These are phyloP conservation scores for Boechera stricta DNA, from an alignment of 345 rosid genomes.

Conservation along the genomic window DNA sequence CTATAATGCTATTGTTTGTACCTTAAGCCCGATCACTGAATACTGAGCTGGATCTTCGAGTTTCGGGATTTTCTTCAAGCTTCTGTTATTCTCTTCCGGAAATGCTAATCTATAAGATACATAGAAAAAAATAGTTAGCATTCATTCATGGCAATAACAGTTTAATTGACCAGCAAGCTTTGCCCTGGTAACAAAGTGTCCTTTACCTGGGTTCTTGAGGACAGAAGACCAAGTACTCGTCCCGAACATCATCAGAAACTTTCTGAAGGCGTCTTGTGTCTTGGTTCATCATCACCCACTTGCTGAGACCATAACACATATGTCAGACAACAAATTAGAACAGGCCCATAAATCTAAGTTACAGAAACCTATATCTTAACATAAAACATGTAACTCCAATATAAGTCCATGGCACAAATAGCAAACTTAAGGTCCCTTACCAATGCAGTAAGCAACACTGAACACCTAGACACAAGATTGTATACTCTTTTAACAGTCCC, in stretches of 20 bases:
- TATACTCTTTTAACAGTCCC: too few species aligned
- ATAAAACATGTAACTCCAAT: slow-evolving; percentile 9
- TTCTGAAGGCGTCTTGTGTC: slow-evolving; percentile 94
- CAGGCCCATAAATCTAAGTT: slow-evolving; percentile 1
- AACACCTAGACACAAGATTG: not conserved
- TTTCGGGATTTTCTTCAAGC: slow-evolving; percentile 77
- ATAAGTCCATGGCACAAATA: not conserved
- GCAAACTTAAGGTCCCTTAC: not conserved
- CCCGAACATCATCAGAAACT: slow-evolving; percentile 85
- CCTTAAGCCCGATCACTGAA: slow-evolving; percentile 71
- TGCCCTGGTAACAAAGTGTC: not conserved
- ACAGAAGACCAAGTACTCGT: slow-evolving; percentile 76
- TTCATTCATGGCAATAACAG: slow-evolving; percentile 1
- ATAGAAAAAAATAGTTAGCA: not conserved
- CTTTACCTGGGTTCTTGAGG: slow-evolving; percentile 77
- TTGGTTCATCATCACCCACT: slow-evolving; percentile 99
- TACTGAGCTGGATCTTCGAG: slow-evolving; percentile 75
- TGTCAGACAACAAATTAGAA: slow-evolving; percentile 7
- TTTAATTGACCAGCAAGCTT: slow-evolving; percentile 11
- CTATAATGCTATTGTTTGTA: not conserved
- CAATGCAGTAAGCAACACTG: not conserved
- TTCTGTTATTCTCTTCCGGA: slow-evolving; percentile 79
- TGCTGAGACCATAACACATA: slow-evolving; percentile 57
- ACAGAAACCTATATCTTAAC: slow-evolving; percentile 1
- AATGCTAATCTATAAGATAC: slow-evolving; percentile 66